Conservation (phyloP, 371 early-diverging fungal genomes). For the Furculomyces boomerangus region DNA sequence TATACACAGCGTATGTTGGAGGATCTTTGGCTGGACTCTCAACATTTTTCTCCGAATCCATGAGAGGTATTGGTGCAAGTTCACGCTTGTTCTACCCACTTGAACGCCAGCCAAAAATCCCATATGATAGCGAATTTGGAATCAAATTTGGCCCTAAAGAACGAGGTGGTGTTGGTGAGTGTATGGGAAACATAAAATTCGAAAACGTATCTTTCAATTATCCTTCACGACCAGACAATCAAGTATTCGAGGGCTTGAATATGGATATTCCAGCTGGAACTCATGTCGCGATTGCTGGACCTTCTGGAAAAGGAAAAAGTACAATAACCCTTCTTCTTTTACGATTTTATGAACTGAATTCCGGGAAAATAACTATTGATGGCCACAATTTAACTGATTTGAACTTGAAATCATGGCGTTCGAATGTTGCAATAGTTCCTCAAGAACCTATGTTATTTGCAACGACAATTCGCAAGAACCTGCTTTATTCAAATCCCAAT, state of each 20-base stretch:
- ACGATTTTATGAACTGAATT: conserved; percentile 46
- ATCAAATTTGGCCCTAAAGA: not conserved
- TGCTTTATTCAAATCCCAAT: conserved; percentile 38
- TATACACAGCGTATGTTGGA: conserved; percentile 71
- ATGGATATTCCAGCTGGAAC: conserved; percentile 44
- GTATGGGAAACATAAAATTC: conserved; percentile 40
- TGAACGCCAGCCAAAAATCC: conserved; percentile 34
- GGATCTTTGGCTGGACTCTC: conserved; percentile 47
- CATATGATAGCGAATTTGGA: conserved; percentile 8
- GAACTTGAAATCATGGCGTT: conserved; percentile 23
- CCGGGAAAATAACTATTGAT: conserved; percentile 31
- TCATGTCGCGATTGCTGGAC: conserved; percentile 32
- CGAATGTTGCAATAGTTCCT: conserved; percentile 41
- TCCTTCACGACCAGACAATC: conserved; percentile 41
- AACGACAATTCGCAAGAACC: conserved; percentile 60
- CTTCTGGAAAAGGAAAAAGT: conserved; percentile 57
- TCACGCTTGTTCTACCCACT: conserved; percentile 48
- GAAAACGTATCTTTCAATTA: conserved; percentile 48
- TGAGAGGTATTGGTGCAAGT: conserved; percentile 69
- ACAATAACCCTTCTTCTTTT: conserved; percentile 44
- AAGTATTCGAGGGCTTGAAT: conserved; percentile 38
- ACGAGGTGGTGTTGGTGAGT: conserved; percentile 20
- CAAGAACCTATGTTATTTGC: conserved; percentile 77
- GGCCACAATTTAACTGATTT: conserved; percentile 29
- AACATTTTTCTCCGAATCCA: conserved; percentile 63